Percentiles rank a stretch among this genome's conserved stretches.
Evolutionary conservation across 2,329 filamentous ascomycete species (phyloP).

Genomic region (Sphaerostilbella broomeana): DNA sequence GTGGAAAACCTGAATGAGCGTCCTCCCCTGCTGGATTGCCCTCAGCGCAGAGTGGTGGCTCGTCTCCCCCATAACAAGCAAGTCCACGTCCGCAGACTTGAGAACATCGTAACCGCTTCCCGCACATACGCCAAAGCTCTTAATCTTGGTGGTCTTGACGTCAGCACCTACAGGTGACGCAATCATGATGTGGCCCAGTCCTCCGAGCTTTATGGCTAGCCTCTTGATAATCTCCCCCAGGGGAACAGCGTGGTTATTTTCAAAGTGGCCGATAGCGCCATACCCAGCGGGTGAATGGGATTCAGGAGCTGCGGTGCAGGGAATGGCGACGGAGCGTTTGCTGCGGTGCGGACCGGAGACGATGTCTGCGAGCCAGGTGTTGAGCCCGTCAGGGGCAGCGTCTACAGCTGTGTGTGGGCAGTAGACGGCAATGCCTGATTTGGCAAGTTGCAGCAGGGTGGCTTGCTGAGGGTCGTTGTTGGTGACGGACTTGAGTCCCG

Average conservation of each 20-base stretch:
- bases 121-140: constrained; percentile 77
- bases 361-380: constrained; percentile 89
- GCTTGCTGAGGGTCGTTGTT: constrained; percentile 79
- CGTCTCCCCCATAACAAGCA: constrained; percentile 88
- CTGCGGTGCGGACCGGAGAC: constrained; percentile 51
- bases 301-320: constrained; percentile 36
- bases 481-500: constrained; percentile 81
- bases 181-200: constrained; percentile 49
- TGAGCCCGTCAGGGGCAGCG: constrained; percentile 75
- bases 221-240: constrained; percentile 40
- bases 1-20: constrained; percentile 81
- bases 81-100: constrained; percentile 61
- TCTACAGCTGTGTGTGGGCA: constrained; percentile 94
- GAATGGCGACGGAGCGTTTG: constrained; percentile 38
- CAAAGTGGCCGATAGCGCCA: constrained; percentile 43
- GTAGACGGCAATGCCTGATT: constrained; percentile 89
- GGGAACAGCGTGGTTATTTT: constrained; percentile 24
- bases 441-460: constrained; percentile 72
- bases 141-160: constrained; percentile 40
- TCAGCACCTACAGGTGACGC: constrained; percentile 44
- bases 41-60: constrained; percentile 86
- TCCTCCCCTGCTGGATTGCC: constrained; percentile 75
- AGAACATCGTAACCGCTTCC: constrained; percentile 79
- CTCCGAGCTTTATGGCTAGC: constrained; percentile 62
- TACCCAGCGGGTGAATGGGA: constrained; percentile 46